These are phyloP conservation scores for Leucogyrophana mollusca DNA, from an alignment of 768 basidiomycete species.

Conservation along the genomic window DNA sequence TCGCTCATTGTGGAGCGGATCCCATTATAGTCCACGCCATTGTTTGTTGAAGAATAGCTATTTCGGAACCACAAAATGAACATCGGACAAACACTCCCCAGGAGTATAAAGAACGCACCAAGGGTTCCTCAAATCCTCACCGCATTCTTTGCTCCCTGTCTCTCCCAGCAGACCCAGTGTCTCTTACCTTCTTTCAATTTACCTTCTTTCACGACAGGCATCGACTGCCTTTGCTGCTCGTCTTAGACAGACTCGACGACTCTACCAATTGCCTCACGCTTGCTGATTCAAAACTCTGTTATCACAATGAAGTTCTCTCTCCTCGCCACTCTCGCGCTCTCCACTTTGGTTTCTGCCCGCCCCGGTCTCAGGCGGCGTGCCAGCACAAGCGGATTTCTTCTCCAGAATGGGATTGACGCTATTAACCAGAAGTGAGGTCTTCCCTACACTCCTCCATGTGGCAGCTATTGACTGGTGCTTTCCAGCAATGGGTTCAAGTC, in stretches of 20 bases:
- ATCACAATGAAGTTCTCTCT: slow-evolving; percentile 37
- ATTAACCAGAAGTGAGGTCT: slow-evolving; percentile 39
- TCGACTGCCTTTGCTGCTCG: slow-evolving; percentile 21
- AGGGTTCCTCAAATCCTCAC: neutral
- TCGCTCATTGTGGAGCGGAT: slow-evolving; percentile 11
- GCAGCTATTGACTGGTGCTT: neutral
- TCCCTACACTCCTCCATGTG: no score
- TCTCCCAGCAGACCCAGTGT: slow-evolving; percentile 25
- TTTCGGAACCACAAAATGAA: neutral
- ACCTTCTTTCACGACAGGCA: slow-evolving; percentile 15
- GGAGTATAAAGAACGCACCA: slow-evolving; percentile 16
- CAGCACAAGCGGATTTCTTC: slow-evolving; percentile 17
- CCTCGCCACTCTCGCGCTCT: slow-evolving; percentile 31
- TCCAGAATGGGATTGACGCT: slow-evolving; percentile 42
- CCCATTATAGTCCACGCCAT: slow-evolving; percentile 10
- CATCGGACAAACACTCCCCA: neutral
- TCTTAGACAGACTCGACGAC: slow-evolving; percentile 6
- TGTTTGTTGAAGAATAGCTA: slow-evolving; percentile 13
- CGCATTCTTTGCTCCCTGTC: neutral
- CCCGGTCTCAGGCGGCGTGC: slow-evolving; percentile 33
- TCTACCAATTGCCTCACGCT: neutral
- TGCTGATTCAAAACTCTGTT: slow-evolving; percentile 4
- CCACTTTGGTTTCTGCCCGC: slow-evolving; percentile 30
- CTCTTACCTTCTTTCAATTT: slow-evolving; percentile 15
- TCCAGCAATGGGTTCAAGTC: slow-evolving; percentile 19